Base-by-base conservation (phyloP, 1,284 basidiomycete genomes). In the Tranzscheliella williamsii region DNA sequence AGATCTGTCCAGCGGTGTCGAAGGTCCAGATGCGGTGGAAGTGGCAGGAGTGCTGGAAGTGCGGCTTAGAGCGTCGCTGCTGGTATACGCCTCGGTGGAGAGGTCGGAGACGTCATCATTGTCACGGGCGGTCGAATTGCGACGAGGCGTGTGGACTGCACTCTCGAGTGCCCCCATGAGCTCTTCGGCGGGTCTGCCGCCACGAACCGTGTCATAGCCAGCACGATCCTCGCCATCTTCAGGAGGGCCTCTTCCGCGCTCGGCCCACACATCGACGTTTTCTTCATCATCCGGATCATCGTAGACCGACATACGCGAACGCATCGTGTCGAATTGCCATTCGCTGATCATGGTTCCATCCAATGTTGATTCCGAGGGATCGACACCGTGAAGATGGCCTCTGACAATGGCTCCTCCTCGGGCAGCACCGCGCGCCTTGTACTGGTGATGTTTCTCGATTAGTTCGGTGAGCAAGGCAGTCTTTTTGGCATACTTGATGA, bases 311-410 rank as follows among this genome's bases (percentile, higher is more conserved):
- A 86, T 84, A 5, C 80, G 80, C 2, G 68, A 70, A 60, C 84
- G 86, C 66, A 94, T 82, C 1, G 91, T 96, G 66, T 95, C 91
- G 78, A 96, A 98, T 77, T 90, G 90, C 93, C 92, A 96, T 60
- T 92, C 90, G 72, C 88, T 91, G 71, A 85, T 84, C 76, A 93
- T 83, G 2, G 89, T 90, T 26, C 78, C 52, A 33, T 49, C 67
- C 20, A 69, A 46, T 2, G 45, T 63, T 12, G 67, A 54, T 11
- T 64, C 46, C 18, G 62, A 51, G 5, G 45, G 24, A 12, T 65
- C 52, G 42, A 58, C 37, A 9, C 51, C 62, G 8, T 58, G 60
- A 32, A 63, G 45, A 43, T 67, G 63, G 37, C 64, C 61, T 43
- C 61, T 54, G 12, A 66, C 62, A 32, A 57, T 61, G 24, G 56